A percentile compares a stretch with the other conserved stretches of the same genome.
Conservation (phyloP, 495 filamentous ascomycete genomes). For the Podospora comata region DNA sequence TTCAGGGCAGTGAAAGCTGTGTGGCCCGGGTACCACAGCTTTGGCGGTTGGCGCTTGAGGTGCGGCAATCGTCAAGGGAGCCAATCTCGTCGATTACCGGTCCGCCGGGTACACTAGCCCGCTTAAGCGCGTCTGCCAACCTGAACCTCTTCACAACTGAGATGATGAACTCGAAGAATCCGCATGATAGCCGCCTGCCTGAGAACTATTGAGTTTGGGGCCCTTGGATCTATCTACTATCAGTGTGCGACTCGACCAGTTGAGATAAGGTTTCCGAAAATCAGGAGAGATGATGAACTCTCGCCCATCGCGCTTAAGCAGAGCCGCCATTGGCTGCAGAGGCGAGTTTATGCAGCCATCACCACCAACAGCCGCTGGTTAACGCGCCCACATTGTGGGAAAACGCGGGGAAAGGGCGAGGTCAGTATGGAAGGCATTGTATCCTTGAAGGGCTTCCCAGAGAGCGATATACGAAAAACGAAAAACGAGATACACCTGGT, state of each 20-base stretch:
- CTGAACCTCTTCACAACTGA: not conserved
- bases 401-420: not conserved
- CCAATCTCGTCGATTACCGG: conserved; percentile 10
- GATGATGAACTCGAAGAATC: not conserved
- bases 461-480: not conserved
- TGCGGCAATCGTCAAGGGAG: not conserved
- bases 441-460: not conserved
- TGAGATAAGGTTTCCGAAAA: not conserved
- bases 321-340: conserved; percentile 1
- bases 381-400: not conserved
- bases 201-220: not conserved
- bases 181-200: not conserved
- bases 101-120: conserved; percentile 8
- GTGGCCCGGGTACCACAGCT: not conserved
- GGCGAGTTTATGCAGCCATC: not conserved
- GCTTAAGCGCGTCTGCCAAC: not conserved
- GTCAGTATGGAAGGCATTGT: not conserved
- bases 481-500: not conserved
- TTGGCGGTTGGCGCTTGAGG: not conserved
- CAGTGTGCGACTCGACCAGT: not conserved
- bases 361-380: conserved; percentile 1
- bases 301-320: not conserved
- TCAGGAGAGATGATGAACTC: not conserved
- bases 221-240: no score
- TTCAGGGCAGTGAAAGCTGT: not conserved